Evolutionary conservation across 1,284 basidiomycete genomes (phyloP), one percentile per base, ranked within the genome.

Genomic region (Ceraceosorus guamensis): DNA sequence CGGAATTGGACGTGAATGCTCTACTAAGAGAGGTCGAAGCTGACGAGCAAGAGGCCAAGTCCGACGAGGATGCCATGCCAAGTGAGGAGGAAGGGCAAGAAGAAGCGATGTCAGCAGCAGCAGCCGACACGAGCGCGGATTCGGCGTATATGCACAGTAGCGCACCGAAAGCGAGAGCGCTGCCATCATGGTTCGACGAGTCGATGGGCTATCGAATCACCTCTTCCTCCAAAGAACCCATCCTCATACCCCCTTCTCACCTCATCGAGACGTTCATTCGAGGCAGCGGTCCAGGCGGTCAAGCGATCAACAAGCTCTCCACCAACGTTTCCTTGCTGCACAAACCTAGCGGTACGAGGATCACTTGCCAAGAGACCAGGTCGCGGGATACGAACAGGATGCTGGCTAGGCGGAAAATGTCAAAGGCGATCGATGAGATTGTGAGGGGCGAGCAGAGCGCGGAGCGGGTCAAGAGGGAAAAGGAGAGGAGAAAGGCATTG

Each of bases 271-370:
- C 31, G 16, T 50, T 50, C 30, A 14, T n/a, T 5, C 6, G 48
- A 13, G 14, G 14, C 13, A 10, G 13, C 13, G 48, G 48, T 32
- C 31, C 48, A 10, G 48, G 48, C 31, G 48, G 48, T 10, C 48
- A 50, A 16, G 13, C 34, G 11, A 35, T 50, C 7, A 50, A 50
- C 34, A 50, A 50, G 34, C 33, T 50, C 48, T 35, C 16, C 34
- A 50, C 48, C 16, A 32, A 8, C 37, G 37, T 41, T 8, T 41
- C 37, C 8, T n/a, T 41, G 37, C 37, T 41, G 37, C 37, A 41
- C 37, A n/a, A 8, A n/a, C 37, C 37, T n/a, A 41, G 37, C 37
- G 37, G 37, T n/a, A n/a, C 8, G 37, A 8, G 37, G 8, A 41
- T 41, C 37, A 41, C 37, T 8, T 8, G 8, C 8, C 8, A 41